Evolutionary conservation across 2,329 filamentous ascomycete genomes (phyloP), one percentile per base, ranked within the genome.

Genomic region (Claviceps spartinae): DNA sequence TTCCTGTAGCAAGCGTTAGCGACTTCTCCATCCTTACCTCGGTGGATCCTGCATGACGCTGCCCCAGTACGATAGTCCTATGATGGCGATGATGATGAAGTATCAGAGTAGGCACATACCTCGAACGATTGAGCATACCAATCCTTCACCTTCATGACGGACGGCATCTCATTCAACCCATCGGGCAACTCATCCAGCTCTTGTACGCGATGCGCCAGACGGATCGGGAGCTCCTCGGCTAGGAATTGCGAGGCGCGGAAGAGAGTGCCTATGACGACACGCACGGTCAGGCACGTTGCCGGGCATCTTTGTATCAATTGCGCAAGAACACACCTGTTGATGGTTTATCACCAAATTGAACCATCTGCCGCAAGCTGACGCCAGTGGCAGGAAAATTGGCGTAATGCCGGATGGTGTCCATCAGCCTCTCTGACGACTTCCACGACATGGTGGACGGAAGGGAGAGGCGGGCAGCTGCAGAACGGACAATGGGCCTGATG

Each of bases 101-200:
- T 11, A 20, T 22, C 24, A 45, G 24, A 26, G 8, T 1, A 22
- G 20, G 24, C 30, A 37, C 78, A 61, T 79, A 95, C 90, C 82
- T 98, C 93, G 64, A 98, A 98, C 49, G 93, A 98, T 73, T 98
- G 93, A 57, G 91, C 93, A 69, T 98, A 98, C 93, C 93, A 98
- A 64, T 97, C 90, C 67, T 90, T 86, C 59, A 98, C 93, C 63
- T 85, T 88, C 67, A 85, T 83, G 59, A 98, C 95, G 11, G 93
- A 97, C 41, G 90, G 88, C 93, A 98, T 97, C 60, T 97, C 90
- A 67, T 88, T 95, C 56, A 98, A 79, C 52, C 93, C 93, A 77
- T 98, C 93, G 38, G 93, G 93, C 2, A 98, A 76, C 63, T 88
- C 86, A 56, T 86, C 83, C 53, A 98, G 81, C 72, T 98, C 93